phyloP scores from a whole-genome alignment of 1,139 yeast genomes.

The Kluyveromyces sp. region DNA sequence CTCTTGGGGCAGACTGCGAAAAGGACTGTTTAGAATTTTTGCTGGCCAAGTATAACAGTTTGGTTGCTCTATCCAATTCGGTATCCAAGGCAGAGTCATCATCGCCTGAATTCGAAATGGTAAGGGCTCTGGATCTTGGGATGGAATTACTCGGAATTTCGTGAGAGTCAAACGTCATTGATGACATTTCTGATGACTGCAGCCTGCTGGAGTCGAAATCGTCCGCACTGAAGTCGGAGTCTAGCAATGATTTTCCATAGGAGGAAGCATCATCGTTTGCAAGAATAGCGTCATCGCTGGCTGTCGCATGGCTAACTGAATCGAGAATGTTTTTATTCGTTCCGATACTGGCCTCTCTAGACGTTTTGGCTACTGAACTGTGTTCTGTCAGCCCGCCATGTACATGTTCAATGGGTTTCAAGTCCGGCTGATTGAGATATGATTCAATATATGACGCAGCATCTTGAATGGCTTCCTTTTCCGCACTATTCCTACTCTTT shows the following conservation, averaged over 20 bases:
- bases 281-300: slow-evolving; percentile 3
- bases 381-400: slow-evolving; percentile 7
- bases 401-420: slow-evolving; percentile 15
- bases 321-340: background rate
- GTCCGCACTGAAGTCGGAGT: slow-evolving; percentile 35
- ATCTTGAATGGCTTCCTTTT: slow-evolving; percentile 9
- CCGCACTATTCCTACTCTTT: background rate
- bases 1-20: slow-evolving; percentile 6
- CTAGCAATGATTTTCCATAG: slow-evolving; percentile 34
- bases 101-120: slow-evolving; percentile 13
- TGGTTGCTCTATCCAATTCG: slow-evolving; percentile 21
- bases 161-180: slow-evolving; percentile 3
- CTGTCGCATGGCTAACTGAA: slow-evolving; percentile 1
- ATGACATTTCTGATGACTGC: slow-evolving; percentile 4
- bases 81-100: slow-evolving; percentile 20
- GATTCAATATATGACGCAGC: slow-evolving; percentile 29
- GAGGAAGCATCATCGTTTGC: slow-evolving; percentile 30
- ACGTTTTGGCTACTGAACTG: slow-evolving; percentile 1
- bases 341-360: background rate
- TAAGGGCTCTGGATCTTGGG: slow-evolving; percentile 14
- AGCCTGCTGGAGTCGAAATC: slow-evolving; percentile 14
- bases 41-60: slow-evolving; percentile 3
- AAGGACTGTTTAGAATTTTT: slow-evolving; percentile 3
- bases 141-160: slow-evolving; percentile 15
- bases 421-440: slow-evolving; percentile 27